Conservation (phyloP, 345 rosid species). For the Lepidium sativum region DNA sequence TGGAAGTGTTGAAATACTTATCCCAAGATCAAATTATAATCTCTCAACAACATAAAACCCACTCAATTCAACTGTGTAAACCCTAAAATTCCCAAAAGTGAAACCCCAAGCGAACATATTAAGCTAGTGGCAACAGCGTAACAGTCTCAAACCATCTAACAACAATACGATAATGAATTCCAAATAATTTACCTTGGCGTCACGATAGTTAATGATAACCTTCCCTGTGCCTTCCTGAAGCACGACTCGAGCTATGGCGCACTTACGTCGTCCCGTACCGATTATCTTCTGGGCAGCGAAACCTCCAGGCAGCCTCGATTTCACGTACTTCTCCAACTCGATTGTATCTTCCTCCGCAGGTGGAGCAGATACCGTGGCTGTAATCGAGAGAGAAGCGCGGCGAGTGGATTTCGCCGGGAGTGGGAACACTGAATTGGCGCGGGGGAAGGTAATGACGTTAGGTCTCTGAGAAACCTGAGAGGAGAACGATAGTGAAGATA, state of each 20-base stretch:
- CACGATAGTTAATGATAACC: conserved; percentile 78
- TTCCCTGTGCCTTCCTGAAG: conserved; percentile 91
- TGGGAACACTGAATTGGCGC: conserved; percentile 23
- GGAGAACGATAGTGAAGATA: conserved; percentile 75
- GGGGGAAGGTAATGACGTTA: conserved; percentile 28
- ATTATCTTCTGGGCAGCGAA: conserved; percentile 78
- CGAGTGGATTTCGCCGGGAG: conserved; percentile 27
- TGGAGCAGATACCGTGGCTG: conserved; percentile 46
- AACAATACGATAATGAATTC: neutral
- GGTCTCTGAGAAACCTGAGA: conserved; percentile 56
- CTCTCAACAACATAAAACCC: neutral
- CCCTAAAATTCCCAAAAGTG: neutral
- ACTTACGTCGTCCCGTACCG: conserved; percentile 90
- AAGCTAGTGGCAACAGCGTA: neutral
- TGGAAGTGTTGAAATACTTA: neutral
- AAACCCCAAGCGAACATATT: neutral
- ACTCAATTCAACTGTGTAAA: neutral
- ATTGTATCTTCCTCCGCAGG: conserved; percentile 31
- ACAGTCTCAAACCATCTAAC: neutral
- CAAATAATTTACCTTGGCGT: conserved; percentile 47
- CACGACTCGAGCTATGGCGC: conserved; percentile 87
- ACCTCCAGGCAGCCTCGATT: conserved; percentile 86
- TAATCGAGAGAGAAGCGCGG: conserved; percentile 31
- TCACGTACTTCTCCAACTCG: conserved; percentile 65
- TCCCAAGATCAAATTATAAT: neutral